These are phyloP conservation scores for Blastomyces parvus DNA, from an alignment of 2,329 filamentous ascomycete species.

Conservation along the genomic window DNA sequence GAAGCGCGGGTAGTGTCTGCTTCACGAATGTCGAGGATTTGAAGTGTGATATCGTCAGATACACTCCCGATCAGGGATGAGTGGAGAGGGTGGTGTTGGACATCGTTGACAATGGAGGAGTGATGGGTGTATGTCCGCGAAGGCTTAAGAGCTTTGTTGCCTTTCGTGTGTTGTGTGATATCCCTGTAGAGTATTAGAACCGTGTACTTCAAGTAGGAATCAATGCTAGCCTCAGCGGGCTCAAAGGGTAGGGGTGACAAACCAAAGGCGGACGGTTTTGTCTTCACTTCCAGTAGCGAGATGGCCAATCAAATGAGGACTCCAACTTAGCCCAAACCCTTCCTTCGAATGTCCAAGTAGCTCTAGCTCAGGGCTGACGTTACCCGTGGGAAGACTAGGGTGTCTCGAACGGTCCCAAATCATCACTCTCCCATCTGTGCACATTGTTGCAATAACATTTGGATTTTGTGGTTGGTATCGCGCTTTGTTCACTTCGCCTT, in stretches of 20 bases:
- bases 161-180: conserved; percentile 62
- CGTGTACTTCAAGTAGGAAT: background rate
- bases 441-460: conserved; percentile 89
- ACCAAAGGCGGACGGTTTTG: conserved; percentile 84
- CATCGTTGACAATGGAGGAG: conserved; percentile 85
- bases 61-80: conserved; percentile 81
- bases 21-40: conserved; percentile 79
- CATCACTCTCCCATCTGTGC: conserved; percentile 75
- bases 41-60: conserved; percentile 87
- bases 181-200: conserved; percentile 48
- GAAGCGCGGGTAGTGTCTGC: conserved; percentile 57
- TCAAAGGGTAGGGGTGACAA: conserved; percentile 22
- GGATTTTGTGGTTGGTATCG: conserved; percentile 96
- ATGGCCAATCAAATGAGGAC: conserved; percentile 67
- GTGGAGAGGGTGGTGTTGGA: conserved; percentile 86
- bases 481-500: conserved; percentile 95
- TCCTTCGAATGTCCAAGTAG: conserved; percentile 77
- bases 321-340: conserved; percentile 92
- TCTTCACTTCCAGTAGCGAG: conserved; percentile 89
- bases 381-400: conserved; percentile 62
- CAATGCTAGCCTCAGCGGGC: too few relatives aligned
- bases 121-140: conserved; percentile 76
- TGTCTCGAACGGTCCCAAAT: conserved; percentile 97
- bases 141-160: conserved; percentile 61
- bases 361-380: conserved; percentile 71